Base-by-base conservation (phyloP, 805 yeast genomes). In the Pichia heedii region DNA sequence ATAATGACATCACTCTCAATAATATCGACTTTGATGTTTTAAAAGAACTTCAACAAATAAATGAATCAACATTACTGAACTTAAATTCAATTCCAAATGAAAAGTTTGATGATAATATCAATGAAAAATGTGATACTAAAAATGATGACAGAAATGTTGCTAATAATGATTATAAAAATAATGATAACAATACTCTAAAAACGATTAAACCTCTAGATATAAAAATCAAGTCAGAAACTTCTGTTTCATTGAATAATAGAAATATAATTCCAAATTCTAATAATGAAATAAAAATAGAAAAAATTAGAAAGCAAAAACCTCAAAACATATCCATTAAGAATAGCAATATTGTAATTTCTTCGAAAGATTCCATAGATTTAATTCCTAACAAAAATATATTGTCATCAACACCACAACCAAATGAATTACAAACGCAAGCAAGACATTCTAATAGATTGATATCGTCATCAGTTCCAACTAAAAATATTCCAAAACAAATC, bases 241-340 rank as follows among this genome's bases (percentile, higher is more conserved):
- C 54, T 0, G 55, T 56, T n/a, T 54, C 52, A 1, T 39, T 56
- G 2, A 54, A 44, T 36, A 51, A 48, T 30, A 49, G 53, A 24
- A 56, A 51, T 36, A 57, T 55, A 7, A 15, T 52, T 6, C 48
- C 55, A 8, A 37, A 36, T 33, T 19, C 22, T 33, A 12, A 12
- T 32, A 12, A 16, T 33, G 22, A 19, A 27, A 27, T 15, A 2
- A 27, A 27, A 27, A 13, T 5, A 13, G 32, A 29, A 13, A 29
- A 29, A 15, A 6, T 12, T 8, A 29, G 15, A 29, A 29, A 29
- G 15, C 16, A 29, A 29, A 29, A 29, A 29, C 16, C 32, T 29
- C 7, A 24, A 8, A 24, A 7, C 7, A 8, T 11, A 24, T 29
- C 18, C 12, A 29, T 6, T 13, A 29, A 29, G 15, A 13, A 8